Evolutionary conservation across 345 rosid species (phyloP).

Genomic region (Diplotaxis tenuifolia): DNA sequence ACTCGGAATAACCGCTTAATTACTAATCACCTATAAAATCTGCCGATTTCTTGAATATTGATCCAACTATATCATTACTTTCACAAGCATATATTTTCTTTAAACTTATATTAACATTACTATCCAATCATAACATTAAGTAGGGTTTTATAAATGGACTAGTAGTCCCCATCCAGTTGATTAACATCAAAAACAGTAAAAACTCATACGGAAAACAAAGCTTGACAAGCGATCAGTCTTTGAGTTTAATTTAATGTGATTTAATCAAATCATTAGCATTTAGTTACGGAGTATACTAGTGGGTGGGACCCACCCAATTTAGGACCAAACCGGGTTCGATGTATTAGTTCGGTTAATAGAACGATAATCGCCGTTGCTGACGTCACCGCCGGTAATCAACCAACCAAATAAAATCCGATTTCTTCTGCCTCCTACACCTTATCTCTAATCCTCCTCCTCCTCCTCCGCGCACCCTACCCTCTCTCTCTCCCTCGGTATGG

Average conservation of each 20-base stretch:
- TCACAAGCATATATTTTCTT: too few species aligned
- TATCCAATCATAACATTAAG: too few species aligned
- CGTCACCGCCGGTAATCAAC: constrained; percentile 58
- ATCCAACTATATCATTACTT: too few species aligned
- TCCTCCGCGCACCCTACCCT: constrained; percentile 34
- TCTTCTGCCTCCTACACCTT: not conserved
- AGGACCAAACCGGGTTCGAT: constrained; percentile 6
- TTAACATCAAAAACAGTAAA: not conserved
- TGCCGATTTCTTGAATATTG: too few species aligned
- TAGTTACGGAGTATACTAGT: not conserved
- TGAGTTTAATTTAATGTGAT: constrained; percentile 4
- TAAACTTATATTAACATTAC: too few species aligned
- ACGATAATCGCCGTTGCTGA: constrained; percentile 40
- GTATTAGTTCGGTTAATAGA: constrained; percentile 5
- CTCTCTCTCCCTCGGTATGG: constrained; percentile 21
- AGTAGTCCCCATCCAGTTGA: not conserved
- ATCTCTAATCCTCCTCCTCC: constrained; percentile 9
- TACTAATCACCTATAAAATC: too few species aligned
- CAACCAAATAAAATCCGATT: not conserved
- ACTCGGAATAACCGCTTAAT: too few species aligned
- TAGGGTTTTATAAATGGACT: not conserved
- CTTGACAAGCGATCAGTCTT: too few species aligned
- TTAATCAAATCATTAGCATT: not conserved
- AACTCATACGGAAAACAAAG: too few species aligned
- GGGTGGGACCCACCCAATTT: constrained; percentile 12